A percentile compares a stretch with the other conserved stretches of the same genome.
Conservation (phyloP, 495 filamentous ascomycete genomes). For the Trichoderma reesei region DNA sequence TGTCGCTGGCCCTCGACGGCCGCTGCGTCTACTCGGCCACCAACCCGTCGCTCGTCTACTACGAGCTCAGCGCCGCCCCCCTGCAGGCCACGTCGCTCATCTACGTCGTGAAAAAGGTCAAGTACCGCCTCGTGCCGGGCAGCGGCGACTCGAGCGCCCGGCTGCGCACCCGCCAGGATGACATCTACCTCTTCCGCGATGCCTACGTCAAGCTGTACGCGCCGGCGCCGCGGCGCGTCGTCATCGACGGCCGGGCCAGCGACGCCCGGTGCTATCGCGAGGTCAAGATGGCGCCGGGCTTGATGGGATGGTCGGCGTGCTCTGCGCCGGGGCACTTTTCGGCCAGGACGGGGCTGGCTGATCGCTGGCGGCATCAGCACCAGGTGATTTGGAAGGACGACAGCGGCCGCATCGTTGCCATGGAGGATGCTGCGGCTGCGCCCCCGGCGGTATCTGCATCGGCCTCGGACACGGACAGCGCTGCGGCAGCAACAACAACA, state of each 20-base stretch:
- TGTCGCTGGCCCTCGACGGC: not conserved
- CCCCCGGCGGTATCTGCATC: not conserved
- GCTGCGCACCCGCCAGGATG: not conserved
- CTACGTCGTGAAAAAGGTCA: constrained; percentile 2
- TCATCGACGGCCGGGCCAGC: not conserved
- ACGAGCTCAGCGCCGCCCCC: not conserved
- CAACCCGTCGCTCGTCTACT: constrained; percentile 2
- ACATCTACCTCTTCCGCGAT: not conserved
- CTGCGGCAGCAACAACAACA: not conserved
- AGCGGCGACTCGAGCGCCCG: not conserved
- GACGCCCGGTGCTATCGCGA: not conserved
- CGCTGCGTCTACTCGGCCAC: not conserved
- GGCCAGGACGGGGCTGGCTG: not conserved
- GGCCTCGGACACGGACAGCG: not conserved
- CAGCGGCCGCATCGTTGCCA: constrained; percentile 3
- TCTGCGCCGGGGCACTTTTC: not conserved
- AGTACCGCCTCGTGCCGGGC: not conserved
- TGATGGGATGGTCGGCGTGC: not conserved
- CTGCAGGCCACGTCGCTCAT: not conserved
- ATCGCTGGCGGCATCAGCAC: constrained; percentile 5
- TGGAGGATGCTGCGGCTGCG: not conserved
- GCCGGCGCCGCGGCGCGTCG: not conserved
- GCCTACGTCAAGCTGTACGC: constrained; percentile 4
- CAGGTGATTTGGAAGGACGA: constrained; percentile 5
- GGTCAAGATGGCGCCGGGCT: not conserved